Base-by-base conservation (phyloP, 2,329 filamentous ascomycete genomes). In the Xenoacremonium recifei region DNA sequence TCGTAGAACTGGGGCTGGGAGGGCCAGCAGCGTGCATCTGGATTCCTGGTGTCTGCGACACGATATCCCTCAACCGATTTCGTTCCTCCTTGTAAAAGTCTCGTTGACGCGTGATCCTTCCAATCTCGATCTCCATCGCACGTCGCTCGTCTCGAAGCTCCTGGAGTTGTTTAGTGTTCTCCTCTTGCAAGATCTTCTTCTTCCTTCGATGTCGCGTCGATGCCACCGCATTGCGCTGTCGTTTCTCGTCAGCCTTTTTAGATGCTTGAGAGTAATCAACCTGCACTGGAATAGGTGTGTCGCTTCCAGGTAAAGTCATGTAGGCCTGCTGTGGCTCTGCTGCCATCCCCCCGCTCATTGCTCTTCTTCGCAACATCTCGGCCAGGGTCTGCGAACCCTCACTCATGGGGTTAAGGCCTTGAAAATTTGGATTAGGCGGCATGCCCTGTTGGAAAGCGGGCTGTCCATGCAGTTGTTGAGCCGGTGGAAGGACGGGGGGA, bases 261-360 rank as follows among this genome's bases (percentile, higher is more conserved):
- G 89, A 95, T 11, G 85, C 89, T 55, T 89, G 85, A 53, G 89
- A 85, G 32, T 87, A 82, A 60, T 95, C 89, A 9, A 92, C 82
- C 12, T 84, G 83, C 36, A 91, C 80, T 9, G 73, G 65, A 31
- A 80, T 76, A 3, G 64, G 62, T 5, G 58, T 60, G 21, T 66
- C 64, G 23, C 57, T 65, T 15, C 66, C 65, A 4, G 67, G 66
- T 9, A 68, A 47, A 10, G 61, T 61, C 63, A 68, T 65, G 37
- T 58, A 65, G n/a, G 63, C 64, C 37, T 68, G 64, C 31, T 67
- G 64, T 18, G 61, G 62, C 29, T 68, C 64, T 15, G 58, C 42
- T 11, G 53, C 48, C 39, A 61, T 44, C 3, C 47, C 53, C 15
- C 47, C 54, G 9, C 54, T 51, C 15, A 61, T 51, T 13, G 50